A percentile compares a stretch with the other conserved stretches of the same genome.
Evolutionary conservation across 2,329 filamentous ascomycete species (phyloP).

Genomic region (Neonectria neomacrospora): DNA sequence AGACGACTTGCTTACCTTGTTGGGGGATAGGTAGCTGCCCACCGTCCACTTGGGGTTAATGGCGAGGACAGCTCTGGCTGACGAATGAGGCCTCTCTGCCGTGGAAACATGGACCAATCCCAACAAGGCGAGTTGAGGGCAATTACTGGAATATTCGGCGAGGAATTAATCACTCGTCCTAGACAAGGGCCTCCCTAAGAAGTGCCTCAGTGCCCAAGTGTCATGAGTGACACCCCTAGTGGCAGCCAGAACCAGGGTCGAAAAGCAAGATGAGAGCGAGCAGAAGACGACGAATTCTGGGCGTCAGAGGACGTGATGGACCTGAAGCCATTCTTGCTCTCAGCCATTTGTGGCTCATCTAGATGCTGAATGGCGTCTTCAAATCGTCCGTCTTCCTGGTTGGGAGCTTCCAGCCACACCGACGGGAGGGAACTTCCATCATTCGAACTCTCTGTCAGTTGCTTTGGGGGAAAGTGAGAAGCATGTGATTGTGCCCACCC

Average conservation of each 20-base stretch:
- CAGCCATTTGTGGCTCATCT: slow-evolving; percentile 5
- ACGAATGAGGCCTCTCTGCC: slow-evolving; percentile 9
- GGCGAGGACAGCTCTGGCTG: slow-evolving; percentile 1
- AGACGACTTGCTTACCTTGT: background rate
- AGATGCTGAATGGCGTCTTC: slow-evolving; percentile 10
- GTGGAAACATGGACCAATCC: slow-evolving; percentile 13
- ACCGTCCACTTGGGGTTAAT: background rate
- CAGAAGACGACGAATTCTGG: background rate
- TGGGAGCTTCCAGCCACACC: slow-evolving; percentile 7
- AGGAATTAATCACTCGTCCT: slow-evolving; percentile 21
- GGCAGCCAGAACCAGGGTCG: slow-evolving; percentile 10
- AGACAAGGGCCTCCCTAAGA: slow-evolving; percentile 14
- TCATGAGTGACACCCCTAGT: slow-evolving; percentile 16
- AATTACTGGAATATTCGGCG: slow-evolving; percentile 21
- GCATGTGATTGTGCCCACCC: slow-evolving; percentile 28
- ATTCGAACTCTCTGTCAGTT: background rate
- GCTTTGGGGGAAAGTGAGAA: slow-evolving; percentile 6
- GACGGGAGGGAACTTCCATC: background rate
- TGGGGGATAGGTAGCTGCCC: slow-evolving; percentile 6
- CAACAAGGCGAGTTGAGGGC: slow-evolving; percentile 14
- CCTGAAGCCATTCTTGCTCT: slow-evolving; percentile 14
- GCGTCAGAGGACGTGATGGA: background rate
- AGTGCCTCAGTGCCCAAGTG: background rate
- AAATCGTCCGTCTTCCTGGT: background rate
- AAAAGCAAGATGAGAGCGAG: slow-evolving; percentile 5